Evolutionary conservation across 2,329 filamentous ascomycete species (phyloP).

Genomic region (Talaromyces rugulosus): DNA sequence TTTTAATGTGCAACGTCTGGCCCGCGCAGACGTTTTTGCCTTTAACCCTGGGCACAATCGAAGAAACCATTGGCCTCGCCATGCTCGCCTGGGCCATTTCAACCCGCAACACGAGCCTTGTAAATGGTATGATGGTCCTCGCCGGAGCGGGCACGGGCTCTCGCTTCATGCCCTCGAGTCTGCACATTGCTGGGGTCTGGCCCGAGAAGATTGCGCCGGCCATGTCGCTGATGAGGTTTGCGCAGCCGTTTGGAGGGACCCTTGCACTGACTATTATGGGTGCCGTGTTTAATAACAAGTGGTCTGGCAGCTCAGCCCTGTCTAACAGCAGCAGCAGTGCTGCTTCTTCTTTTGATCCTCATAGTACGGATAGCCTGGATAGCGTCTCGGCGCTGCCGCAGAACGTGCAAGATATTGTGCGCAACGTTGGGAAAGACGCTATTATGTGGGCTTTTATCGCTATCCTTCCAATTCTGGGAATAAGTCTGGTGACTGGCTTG

Average conservation of each 20-base stretch:
- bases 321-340: conserved; percentile 18
- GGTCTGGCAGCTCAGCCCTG: conserved; percentile 23
- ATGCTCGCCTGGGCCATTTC: conserved; percentile 57
- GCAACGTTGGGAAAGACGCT: conserved; percentile 48
- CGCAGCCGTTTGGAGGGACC: conserved; percentile 61
- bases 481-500: conserved; percentile 42
- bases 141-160: conserved; percentile 60
- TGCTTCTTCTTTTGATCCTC: conserved; percentile 22
- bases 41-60: conserved; percentile 52
- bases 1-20: conserved; percentile 57
- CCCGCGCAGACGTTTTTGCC: conserved; percentile 60
- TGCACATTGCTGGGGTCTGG: conserved; percentile 62
- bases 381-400: conserved; percentile 32
- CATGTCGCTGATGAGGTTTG: conserved; percentile 57
- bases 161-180: conserved; percentile 60
- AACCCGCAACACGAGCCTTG: conserved; percentile 43
- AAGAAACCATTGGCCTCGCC: conserved; percentile 57
- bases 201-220: conserved; percentile 55
- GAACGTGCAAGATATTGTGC: conserved; percentile 34
- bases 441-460: conserved; percentile 64
- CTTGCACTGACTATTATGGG: conserved; percentile 64
- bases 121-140: conserved; percentile 65
- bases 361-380: conserved; percentile 34
- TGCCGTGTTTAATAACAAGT: conserved; percentile 62
- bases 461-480: conserved; percentile 56